A percentile compares a stretch with the other conserved stretches of the same genome.
Evolutionary conservation across 2,329 filamentous ascomycete species (phyloP).

Genomic region (Aspergillus eucalypticola): DNA sequence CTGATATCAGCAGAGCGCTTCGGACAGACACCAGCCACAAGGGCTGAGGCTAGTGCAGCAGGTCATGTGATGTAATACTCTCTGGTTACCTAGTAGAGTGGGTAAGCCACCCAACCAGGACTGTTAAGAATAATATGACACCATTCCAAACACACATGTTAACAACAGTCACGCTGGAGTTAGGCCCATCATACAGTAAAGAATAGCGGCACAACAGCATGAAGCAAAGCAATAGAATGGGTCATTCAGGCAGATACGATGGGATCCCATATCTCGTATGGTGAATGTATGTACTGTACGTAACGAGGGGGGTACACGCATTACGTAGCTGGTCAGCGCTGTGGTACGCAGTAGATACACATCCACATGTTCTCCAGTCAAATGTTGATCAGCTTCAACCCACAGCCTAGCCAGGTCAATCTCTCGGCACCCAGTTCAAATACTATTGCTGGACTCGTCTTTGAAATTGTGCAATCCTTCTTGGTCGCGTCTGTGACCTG

Average conservation of each 20-base stretch:
- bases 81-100: no score
- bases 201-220: no score
- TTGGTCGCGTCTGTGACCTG: slow-evolving; percentile 8
- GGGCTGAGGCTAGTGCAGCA: not conserved
- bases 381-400: not conserved
- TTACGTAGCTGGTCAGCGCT: not conserved
- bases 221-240: not conserved
- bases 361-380: not conserved
- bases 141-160: not conserved
- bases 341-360: not conserved
- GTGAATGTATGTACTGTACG: not conserved
- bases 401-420: not conserved
- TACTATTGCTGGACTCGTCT: not conserved
- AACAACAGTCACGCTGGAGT: not conserved
- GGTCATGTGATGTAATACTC: not conserved
- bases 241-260: no score
- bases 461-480: not conserved
- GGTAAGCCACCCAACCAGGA: not conserved
- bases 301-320: not conserved
- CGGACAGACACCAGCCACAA: slow-evolving; percentile 2
- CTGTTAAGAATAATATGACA: not conserved
- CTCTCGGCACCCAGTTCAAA: not conserved
- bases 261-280: no score
- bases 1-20: slow-evolving; percentile 5
- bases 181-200: no score